These are phyloP conservation scores for Coleophoma cylindrospora DNA, from an alignment of 2,329 filamentous ascomycete genomes.

Conservation along the genomic window DNA sequence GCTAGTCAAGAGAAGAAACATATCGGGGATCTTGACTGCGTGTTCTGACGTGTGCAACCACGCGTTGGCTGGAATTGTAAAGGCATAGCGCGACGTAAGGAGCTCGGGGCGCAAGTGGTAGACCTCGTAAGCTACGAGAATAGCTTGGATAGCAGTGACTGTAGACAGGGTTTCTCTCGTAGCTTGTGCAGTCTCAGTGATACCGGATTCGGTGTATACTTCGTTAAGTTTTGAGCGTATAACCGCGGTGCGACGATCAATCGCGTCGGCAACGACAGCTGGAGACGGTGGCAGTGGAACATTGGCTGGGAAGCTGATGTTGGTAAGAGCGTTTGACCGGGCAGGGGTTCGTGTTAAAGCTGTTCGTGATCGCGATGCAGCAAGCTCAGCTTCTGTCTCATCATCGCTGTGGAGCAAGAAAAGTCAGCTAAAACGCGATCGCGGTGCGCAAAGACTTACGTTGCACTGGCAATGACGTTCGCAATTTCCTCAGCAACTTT, in stretches of 20 bases:
- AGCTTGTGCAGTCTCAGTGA: slow-evolving; percentile 59
- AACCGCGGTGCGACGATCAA: slow-evolving; percentile 66
- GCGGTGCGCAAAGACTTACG: slow-evolving; percentile 20
- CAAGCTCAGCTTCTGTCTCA: slow-evolving; percentile 25
- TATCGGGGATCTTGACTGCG: slow-evolving; percentile 68
- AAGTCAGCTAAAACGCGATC: slow-evolving; percentile 8
- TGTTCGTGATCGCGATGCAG: slow-evolving; percentile 19
- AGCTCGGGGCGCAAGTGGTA: slow-evolving; percentile 65
- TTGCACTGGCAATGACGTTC: slow-evolving; percentile 10
- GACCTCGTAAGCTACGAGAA: slow-evolving; percentile 65
- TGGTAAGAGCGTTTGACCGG: slow-evolving; percentile 19
- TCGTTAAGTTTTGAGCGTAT: slow-evolving; percentile 62
- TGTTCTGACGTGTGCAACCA: slow-evolving; percentile 51
- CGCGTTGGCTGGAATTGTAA: slow-evolving; percentile 62
- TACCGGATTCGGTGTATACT: slow-evolving; percentile 59
- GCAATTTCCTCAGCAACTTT: slow-evolving; percentile 35
- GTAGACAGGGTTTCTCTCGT: slow-evolving; percentile 69
- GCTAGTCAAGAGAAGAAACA: slow-evolving; percentile 70
- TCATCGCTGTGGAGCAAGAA: slow-evolving; percentile 13
- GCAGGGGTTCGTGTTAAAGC: slow-evolving; percentile 24
- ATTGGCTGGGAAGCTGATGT: slow-evolving; percentile 38
- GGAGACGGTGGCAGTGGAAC: slow-evolving; percentile 78
- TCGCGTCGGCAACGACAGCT: slow-evolving; percentile 67
- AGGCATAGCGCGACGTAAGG: slow-evolving; percentile 66
- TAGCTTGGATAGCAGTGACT: slow-evolving; percentile 65